A percentile compares a stretch with the other conserved stretches of the same genome.
These are phyloP conservation scores for Cyclotella kingstonii DNA, from an alignment of 108 stramenopile genomes.

Conservation along the genomic window DNA sequence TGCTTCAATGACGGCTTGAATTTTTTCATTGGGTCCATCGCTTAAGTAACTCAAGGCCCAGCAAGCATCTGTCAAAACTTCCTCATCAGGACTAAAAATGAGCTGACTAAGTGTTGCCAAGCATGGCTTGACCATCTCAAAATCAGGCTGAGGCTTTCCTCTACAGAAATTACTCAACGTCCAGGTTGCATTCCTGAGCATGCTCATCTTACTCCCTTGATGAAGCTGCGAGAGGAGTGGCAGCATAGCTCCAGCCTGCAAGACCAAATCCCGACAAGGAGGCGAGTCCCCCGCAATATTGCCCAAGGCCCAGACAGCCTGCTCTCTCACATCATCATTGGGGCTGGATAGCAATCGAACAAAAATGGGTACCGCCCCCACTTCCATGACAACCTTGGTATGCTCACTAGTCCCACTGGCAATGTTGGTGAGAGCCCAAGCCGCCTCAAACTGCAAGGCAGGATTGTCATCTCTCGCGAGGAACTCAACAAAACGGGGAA, in stretches of 20 bases:
- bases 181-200: conserved; percentile 99
- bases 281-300: conserved; percentile 99
- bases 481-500: conserved; percentile 96
- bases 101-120: conserved; percentile 93
- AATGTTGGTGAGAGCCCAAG: conserved; percentile 99
- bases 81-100: conserved; percentile 93
- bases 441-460: conserved; percentile 98
- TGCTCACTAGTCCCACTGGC: conserved; percentile 96
- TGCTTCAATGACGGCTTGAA: conserved; percentile 98
- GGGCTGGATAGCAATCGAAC: conserved; percentile 86
- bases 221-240: conserved; percentile 93
- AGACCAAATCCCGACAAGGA: conserved; percentile 93
- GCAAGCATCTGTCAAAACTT: conserved; percentile 98
- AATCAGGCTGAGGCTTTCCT: conserved; percentile 97
- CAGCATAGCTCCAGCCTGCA: conserved; percentile 90
- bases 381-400: conserved; percentile 96
- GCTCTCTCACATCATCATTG: conserved; percentile 97
- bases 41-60: conserved; percentile 96
- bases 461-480: conserved; percentile 90
- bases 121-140: conserved; percentile 88
- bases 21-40: conserved; percentile 98
- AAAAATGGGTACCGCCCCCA: conserved; percentile 98
- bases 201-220: conserved; percentile 88
- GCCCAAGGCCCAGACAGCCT: conserved; percentile 98
- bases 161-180: conserved; percentile 98